phyloP scores from a whole-genome alignment of 352 stramenopile genomes.

The Globisporangium perplexum region DNA sequence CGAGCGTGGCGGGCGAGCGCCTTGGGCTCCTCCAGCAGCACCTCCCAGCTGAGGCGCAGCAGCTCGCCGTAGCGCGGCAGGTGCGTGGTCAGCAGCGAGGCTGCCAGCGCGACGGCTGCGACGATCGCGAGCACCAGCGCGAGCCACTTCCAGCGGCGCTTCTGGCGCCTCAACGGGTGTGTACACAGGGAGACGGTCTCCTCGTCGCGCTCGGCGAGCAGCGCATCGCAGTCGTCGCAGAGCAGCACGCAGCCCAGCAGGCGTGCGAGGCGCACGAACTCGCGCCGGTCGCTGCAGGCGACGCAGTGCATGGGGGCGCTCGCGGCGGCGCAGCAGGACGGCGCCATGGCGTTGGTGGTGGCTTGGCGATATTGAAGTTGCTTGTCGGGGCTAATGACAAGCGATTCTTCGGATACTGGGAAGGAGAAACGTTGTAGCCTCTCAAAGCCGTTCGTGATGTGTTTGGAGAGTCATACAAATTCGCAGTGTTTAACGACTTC shows the following conservation, averaged over 20 bases:
- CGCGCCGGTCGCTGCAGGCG: constrained; percentile 1
- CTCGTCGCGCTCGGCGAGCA: background rate
- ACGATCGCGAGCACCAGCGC: background rate
- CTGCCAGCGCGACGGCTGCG: background rate
- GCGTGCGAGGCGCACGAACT: background rate
- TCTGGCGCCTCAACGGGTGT: background rate
- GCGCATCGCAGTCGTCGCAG: background rate
- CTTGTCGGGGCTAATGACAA: background rate
- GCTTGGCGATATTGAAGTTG: background rate
- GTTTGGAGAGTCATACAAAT: no score
- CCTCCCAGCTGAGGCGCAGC: background rate
- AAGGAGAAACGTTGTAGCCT: background rate
- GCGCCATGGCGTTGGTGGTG: background rate
- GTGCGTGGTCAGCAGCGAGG: background rate
- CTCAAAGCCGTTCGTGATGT: background rate
- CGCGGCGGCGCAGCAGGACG: background rate
- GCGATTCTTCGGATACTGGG: background rate
- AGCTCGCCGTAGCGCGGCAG: background rate
- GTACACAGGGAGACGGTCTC: background rate
- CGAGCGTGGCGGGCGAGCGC: background rate
- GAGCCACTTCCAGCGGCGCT: constrained; percentile 6
- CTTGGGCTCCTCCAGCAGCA: background rate
- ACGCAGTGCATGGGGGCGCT: background rate
- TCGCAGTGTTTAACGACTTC: no score
- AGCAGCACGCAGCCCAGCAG: constrained; percentile 9